These are phyloP conservation scores for Starmerella apis DNA, from an alignment of 805 yeast genomes.

Conservation along the genomic window DNA sequence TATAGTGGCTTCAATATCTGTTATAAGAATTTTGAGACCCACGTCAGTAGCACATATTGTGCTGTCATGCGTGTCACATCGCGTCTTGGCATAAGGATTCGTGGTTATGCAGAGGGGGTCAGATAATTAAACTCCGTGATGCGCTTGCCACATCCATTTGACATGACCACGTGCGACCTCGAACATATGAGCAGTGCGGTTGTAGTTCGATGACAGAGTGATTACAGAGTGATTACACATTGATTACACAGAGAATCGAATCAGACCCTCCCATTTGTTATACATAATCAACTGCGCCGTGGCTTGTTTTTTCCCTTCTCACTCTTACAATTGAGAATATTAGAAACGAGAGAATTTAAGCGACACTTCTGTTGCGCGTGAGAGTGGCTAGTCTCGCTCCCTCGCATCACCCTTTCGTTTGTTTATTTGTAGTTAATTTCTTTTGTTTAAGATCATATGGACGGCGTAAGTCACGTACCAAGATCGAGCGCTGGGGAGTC, in stretches of 20 bases:
- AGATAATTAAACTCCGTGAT: too few species aligned
- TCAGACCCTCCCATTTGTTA: too few species aligned
- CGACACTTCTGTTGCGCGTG: neutral
- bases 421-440: slow-evolving; percentile 13
- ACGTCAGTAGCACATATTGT: too few species aligned
- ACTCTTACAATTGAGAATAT: neutral
- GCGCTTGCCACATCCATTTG: neutral
- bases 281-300: neutral
- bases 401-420: slow-evolving; percentile 5
- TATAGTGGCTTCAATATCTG: too few species aligned
- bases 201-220: too few species aligned
- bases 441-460: slow-evolving; percentile 9
- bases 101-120: too few species aligned
- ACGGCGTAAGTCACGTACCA: slow-evolving; percentile 8
- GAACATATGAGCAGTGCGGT: neutral
- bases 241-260: too few species aligned
- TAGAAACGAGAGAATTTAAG: slow-evolving; percentile 1
- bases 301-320: neutral
- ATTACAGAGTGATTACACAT: too few species aligned
- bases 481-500: slow-evolving; percentile 1
- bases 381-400: slow-evolving; percentile 3
- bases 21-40: too few species aligned
- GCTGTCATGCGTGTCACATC: too few species aligned
- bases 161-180: too few species aligned
- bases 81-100: too few species aligned